Conservation (phyloP, 306 rosid species). For the Corylus heterophylla region DNA sequence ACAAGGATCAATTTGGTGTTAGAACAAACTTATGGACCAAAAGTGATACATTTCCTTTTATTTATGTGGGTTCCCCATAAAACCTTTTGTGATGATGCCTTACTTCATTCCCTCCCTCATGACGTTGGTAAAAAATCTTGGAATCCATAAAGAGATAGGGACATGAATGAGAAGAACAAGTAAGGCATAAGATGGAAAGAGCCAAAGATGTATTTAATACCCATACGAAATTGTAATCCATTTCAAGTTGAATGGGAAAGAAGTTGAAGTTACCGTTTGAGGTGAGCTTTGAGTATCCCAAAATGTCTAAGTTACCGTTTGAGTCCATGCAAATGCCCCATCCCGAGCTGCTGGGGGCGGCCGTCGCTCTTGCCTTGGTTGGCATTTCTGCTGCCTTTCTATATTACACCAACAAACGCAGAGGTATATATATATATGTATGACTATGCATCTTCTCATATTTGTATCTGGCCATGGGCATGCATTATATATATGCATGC, state of each 20-base stretch:
- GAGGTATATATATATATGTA: neutral
- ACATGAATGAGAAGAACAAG: neutral
- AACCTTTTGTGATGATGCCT: neutral
- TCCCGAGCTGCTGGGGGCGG: constrained; percentile 15
- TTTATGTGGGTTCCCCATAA: neutral
- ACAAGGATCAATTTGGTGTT: no score
- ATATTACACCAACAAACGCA: constrained; percentile 12
- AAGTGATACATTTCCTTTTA: no score
- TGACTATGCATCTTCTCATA: neutral
- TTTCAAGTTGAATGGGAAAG: neutral
- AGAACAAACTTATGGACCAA: no score
- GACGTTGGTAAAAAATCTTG: neutral
- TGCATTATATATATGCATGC: no score
- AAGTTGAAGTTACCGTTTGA: constrained; percentile 39
- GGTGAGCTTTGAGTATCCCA: constrained; percentile 21
- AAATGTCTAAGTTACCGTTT: constrained; percentile 30
- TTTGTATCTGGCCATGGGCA: no score
- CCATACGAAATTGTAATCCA: neutral
- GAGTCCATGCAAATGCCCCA: constrained; percentile 25
- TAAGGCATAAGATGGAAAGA: neutral
- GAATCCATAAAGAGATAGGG: neutral
- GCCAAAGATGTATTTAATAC: neutral
- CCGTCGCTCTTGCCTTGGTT: constrained; percentile 37
- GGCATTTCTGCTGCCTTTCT: constrained; percentile 37
- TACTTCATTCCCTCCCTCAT: neutral